Base-by-base conservation (phyloP, 2,329 filamentous ascomycete species). In the Fusarium ambrosium region DNA sequence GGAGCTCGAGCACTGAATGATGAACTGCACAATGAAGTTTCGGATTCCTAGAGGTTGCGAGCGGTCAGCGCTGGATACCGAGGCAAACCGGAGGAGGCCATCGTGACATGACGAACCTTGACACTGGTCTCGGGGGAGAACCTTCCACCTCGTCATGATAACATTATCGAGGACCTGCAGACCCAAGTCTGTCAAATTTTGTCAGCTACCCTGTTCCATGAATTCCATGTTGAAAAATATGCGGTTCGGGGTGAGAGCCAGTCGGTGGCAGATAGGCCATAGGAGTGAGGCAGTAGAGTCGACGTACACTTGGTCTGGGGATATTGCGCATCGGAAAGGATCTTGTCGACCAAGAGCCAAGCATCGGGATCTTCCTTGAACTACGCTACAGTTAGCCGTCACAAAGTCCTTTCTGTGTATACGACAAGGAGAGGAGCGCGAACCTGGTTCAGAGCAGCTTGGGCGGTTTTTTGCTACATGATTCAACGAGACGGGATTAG, bases 281-380 rank as follows among this genome's bases (percentile, higher is more conserved):
- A 56, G 66, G 53, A 62, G 62, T 62, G 65, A 59, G 66, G 75
- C 77, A 63, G 68, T 64, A 64, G 58, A 67, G 69, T 62, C 45
- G 51, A 87, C 92, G 81, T 87, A 95, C 95, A 99, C 88, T 99
- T 99, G 72, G 97, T 99, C 85, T 98, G 95, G 64, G 95, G 92
- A 83, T 98, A 97, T 83, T 93, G 93, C 75, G 97, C 94, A 84
- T 97, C 94, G 85, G 96, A 93, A 73, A 99, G 90, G 81, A 99
- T 98, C 86, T 98, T 95, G 83, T 98, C 97, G 80, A 98, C 97
- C 83, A 98, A 91, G 77, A 98, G 90, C 97, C 97, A 99, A 70
- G 97, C 93, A 87, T 99, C 97, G 68, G 96, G 95, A 81, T 98
- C 97, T 87, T 98, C 97, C 85, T 98, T 98, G 90, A 99, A 99